These are phyloP conservation scores for Bullera alba DNA, from an alignment of 768 basidiomycete genomes.

Conservation along the genomic window DNA sequence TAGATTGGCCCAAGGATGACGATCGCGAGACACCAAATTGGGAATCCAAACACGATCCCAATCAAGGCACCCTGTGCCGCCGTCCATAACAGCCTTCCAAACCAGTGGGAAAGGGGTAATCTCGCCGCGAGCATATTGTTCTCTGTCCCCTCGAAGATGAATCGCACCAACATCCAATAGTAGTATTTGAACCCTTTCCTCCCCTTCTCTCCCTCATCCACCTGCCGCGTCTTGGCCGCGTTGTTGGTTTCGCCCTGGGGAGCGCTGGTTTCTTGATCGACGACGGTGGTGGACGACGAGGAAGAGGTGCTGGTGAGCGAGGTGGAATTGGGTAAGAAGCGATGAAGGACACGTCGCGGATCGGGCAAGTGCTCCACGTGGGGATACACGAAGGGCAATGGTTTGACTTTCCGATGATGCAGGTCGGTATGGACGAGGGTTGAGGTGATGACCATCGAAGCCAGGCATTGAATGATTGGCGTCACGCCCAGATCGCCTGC, in stretches of 20 bases:
- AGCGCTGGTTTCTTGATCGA: background rate
- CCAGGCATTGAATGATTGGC: slow-evolving; percentile 37
- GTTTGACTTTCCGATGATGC: slow-evolving; percentile 33
- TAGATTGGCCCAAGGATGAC: slow-evolving; percentile 45
- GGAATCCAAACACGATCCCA: slow-evolving; percentile 43
- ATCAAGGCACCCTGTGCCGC: slow-evolving; percentile 39
- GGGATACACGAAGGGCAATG: slow-evolving; percentile 44
- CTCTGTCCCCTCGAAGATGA: slow-evolving; percentile 46
- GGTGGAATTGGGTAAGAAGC: too few relatives aligned
- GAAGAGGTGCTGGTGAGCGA: slow-evolving; percentile 8
- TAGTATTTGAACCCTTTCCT: slow-evolving; percentile 22
- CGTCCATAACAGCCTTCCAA: slow-evolving; percentile 32
- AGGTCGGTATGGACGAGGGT: slow-evolving; percentile 46
- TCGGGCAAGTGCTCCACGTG: slow-evolving; percentile 44
- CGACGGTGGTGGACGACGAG: background rate
- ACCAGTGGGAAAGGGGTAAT: slow-evolving; percentile 11
- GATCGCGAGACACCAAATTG: slow-evolving; percentile 42
- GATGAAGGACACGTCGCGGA: too few relatives aligned
- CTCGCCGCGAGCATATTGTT: slow-evolving; percentile 36
- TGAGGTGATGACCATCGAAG: slow-evolving; percentile 46
- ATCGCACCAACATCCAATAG: slow-evolving; percentile 39
- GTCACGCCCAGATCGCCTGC: slow-evolving; percentile 45
- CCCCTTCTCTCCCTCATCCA: background rate
- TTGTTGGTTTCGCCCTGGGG: background rate
- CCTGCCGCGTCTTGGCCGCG: background rate